A percentile compares a stretch with the other conserved stretches of the same genome.
Evolutionary conservation across 2,329 filamentous ascomycete species (phyloP).

Genomic region (Cercospora zeina): DNA sequence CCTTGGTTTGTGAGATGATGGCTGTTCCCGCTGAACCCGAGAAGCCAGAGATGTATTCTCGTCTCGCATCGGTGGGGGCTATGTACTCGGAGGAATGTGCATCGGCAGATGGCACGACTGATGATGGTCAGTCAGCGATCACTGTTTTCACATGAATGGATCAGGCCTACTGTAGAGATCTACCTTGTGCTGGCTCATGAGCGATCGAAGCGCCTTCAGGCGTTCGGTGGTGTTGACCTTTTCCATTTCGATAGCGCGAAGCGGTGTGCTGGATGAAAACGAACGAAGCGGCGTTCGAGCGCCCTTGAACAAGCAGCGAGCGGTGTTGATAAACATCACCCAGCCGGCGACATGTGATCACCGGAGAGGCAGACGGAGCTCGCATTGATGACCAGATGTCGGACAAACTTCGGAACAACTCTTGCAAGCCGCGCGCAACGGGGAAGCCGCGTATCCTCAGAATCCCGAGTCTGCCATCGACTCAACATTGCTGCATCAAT

Average conservation of each 20-base stretch:
- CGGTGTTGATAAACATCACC: slow-evolving; percentile 20
- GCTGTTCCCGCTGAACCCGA: slow-evolving; percentile 93
- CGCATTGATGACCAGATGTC: slow-evolving; percentile 4
- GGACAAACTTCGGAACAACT: slow-evolving; percentile 4
- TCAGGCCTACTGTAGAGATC: slow-evolving; percentile 80
- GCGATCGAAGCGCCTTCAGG: slow-evolving; percentile 71
- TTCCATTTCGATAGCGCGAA: slow-evolving; percentile 62
- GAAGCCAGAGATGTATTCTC: slow-evolving; percentile 91
- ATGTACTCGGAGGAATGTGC: slow-evolving; percentile 98
- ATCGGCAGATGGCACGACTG: slow-evolving; percentile 95
- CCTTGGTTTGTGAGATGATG: slow-evolving; percentile 81
- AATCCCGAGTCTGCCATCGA: slow-evolving; percentile 14
- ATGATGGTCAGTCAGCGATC: slow-evolving; percentile 42
- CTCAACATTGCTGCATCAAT: background rate
- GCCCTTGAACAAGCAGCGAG: slow-evolving; percentile 17
- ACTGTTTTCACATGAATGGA: slow-evolving; percentile 22
- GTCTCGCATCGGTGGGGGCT: slow-evolving; percentile 86
- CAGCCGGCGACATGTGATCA: slow-evolving; percentile 16
- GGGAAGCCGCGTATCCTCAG: background rate
- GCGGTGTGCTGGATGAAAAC: slow-evolving; percentile 30
- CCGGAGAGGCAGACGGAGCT: background rate
- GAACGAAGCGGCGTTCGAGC: slow-evolving; percentile 18
- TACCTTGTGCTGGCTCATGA: slow-evolving; percentile 85
- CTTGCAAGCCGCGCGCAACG: background rate
- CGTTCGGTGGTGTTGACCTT: slow-evolving; percentile 76